Evolutionary conservation across 1,284 basidiomycete species (phyloP).

Genomic region (Coniophora puteana): DNA sequence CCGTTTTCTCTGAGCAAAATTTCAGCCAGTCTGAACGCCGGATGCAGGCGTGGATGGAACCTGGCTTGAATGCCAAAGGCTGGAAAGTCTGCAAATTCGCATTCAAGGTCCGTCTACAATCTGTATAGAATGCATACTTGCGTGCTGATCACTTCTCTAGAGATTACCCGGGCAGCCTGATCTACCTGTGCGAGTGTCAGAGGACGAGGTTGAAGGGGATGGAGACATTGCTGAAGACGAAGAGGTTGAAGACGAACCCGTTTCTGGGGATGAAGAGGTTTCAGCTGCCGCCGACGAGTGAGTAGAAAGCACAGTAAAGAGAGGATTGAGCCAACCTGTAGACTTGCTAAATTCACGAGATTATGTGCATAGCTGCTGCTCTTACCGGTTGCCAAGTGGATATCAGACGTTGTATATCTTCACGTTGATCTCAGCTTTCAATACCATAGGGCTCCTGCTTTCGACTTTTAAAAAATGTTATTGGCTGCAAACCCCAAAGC

Average conservation of each 20-base stretch:
- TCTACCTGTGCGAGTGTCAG: slow-evolving; percentile 41
- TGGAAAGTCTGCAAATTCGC: slow-evolving; percentile 77
- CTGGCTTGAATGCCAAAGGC: slow-evolving; percentile 59
- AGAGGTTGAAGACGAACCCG: slow-evolving; percentile 6
- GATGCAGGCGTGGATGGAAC: slow-evolving; percentile 63
- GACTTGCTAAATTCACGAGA: too few relatives aligned
- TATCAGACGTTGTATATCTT: too few relatives aligned
- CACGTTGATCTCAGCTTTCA: too few relatives aligned
- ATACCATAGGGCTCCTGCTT: too few relatives aligned
- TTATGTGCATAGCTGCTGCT: too few relatives aligned
- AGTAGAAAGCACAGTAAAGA: too few relatives aligned
- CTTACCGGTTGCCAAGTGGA: too few relatives aligned
- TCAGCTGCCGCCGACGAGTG: too few relatives aligned
- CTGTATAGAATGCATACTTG: not conserved
- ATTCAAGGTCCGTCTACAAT: slow-evolving; percentile 52
- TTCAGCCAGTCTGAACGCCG: not conserved
- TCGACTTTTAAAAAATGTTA: too few relatives aligned
- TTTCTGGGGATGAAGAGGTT: slow-evolving; percentile 14
- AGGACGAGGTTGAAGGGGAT: slow-evolving; percentile 14
- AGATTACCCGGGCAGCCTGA: slow-evolving; percentile 58
- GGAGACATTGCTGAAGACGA: slow-evolving; percentile 12
- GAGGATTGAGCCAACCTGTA: too few relatives aligned
- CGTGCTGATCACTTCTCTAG: slow-evolving; percentile 29
- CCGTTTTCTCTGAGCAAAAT: slow-evolving; percentile 7
- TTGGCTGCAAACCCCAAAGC: too few relatives aligned